A percentile compares a stretch with the other conserved stretches of the same genome.
phyloP scores from a whole-genome alignment of 768 basidiomycete species.

The Daedaleopsis nitida region DNA sequence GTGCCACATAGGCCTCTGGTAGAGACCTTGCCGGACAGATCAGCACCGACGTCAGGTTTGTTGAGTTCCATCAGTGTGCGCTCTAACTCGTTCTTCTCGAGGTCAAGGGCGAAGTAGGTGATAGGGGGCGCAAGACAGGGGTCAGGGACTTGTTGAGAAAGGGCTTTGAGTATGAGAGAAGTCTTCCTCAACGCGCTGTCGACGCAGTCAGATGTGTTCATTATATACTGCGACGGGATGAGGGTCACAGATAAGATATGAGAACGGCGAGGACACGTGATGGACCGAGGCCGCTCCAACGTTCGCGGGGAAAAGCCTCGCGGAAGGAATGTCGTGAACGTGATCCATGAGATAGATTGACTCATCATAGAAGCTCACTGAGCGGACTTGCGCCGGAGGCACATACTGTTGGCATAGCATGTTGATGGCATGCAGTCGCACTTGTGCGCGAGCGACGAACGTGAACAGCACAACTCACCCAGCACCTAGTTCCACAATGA shows the following conservation, averaged over 20 bases:
- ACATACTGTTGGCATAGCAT: not conserved
- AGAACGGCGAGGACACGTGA: not conserved
- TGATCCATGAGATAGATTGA: constrained; percentile 16
- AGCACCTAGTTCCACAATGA: constrained; percentile 90
- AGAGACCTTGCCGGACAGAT: constrained; percentile 70
- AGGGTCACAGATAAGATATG: constrained; percentile 8
- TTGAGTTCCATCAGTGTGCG: constrained; percentile 74
- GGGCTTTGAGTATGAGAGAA: constrained; percentile 73
- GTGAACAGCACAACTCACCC: constrained; percentile 61
- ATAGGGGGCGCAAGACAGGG: constrained; percentile 48
- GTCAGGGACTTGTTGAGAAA: constrained; percentile 55
- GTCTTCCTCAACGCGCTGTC: constrained; percentile 85
- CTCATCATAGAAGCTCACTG: not conserved
- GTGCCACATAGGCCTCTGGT: constrained; percentile 89
- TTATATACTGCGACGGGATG: not conserved
- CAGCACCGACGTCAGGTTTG: constrained; percentile 59
- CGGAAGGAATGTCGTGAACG: constrained; percentile 3
- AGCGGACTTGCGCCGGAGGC: no score
- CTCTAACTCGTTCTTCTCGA: constrained; percentile 83
- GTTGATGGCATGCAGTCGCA: not conserved
- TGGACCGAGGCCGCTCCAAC: not conserved
- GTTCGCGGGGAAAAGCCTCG: not conserved
- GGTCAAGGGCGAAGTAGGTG: constrained; percentile 91
- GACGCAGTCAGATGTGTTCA: not conserved
- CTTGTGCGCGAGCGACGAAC: not conserved